These are phyloP conservation scores for Venturia asperata DNA, from an alignment of 2,329 filamentous ascomycete genomes.

Conservation along the genomic window DNA sequence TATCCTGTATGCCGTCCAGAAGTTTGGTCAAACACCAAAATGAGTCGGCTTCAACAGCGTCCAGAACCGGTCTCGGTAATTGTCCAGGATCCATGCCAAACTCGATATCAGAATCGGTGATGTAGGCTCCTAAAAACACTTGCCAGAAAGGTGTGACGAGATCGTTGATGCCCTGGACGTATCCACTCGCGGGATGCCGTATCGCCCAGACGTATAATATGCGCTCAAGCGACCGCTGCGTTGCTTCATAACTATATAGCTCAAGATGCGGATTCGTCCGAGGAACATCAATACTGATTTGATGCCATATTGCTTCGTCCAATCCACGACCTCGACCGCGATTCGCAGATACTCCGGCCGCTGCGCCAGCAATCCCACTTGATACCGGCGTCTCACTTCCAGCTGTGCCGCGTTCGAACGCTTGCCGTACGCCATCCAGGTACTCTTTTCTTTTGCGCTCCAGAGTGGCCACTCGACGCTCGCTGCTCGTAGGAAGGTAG, in stretches of 20 bases:
- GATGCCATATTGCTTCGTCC: constrained; percentile 98
- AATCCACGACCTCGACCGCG: constrained; percentile 66
- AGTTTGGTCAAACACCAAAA: constrained; percentile 99
- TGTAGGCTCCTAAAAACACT: constrained; percentile 89
- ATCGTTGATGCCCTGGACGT: constrained; percentile 98
- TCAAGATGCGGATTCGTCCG: constrained; percentile 94
- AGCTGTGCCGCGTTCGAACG: constrained; percentile 49
- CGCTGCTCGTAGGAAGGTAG: constrained; percentile 94
- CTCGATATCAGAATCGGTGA: constrained; percentile 88
- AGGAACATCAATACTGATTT: constrained; percentile 97
- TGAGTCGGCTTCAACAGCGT: constrained; percentile 94
- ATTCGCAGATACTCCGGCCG: constrained; percentile 36
- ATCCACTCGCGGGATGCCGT: constrained; percentile 91
- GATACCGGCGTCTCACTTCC: constrained; percentile 33
- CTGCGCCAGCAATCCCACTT: constrained; percentile 49
- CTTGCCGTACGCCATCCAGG: constrained; percentile 74
- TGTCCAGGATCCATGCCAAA: constrained; percentile 95
- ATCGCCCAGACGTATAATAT: constrained; percentile 98
- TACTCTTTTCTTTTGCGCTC: constrained; percentile 97
- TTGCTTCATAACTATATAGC: constrained; percentile 91
- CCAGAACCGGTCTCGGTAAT: constrained; percentile 78
- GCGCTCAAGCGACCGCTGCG: constrained; percentile 84
- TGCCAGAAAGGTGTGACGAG: constrained; percentile 97
- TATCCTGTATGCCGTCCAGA: constrained; percentile 97
- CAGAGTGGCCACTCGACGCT: constrained; percentile 78